Evolutionary conservation across 2,329 filamentous ascomycete genomes (phyloP), one percentile per base, ranked within the genome.

Genomic region (Pseudodiploospora longispora): DNA sequence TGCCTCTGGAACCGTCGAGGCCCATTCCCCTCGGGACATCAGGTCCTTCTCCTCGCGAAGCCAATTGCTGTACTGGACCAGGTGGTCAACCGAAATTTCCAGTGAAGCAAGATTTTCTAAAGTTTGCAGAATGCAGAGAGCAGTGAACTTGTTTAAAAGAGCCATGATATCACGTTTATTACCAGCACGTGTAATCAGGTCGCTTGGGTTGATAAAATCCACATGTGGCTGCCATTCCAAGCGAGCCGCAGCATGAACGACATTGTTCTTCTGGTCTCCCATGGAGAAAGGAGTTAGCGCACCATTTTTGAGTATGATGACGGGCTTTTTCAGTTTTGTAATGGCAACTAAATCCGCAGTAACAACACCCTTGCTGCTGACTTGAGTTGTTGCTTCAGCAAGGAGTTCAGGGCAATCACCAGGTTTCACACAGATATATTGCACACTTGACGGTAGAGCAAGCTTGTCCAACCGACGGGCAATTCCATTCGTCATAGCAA

Each of bases 141-240:
- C 7, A 38, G 34, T 10, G 36, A 35, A 1, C 37, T 30, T 39
- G 8, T 39, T 28, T 6, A 28, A 9, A 7, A 19, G 7, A 7
- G 30, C 9, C 19, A 27, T 6, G n/a, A 10, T 10, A 6, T 36
- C 10, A 27, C n/a, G 34, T n/a, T 31, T 42, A 27, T 39, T 29
- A 31, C 10, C 10, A 9, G 19, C 27, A 3, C 31, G 32, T 27
- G 10, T 12, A 5, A 44, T 41, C 28, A 44, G 30, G 37, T 38
- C 36, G 19, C n/a, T n/a, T 9, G 33, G 41, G 8, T 36, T 28
- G 10, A 39, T n/a, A 8, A 37, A 44, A 10, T 47, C 41, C 10
- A 47, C 12, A 28, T 47, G 31, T 5, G 41, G 38, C 8, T 40
- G 38, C 45, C 45, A 47, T 30, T 43, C 37, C 6, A 47, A 10